These are phyloP conservation scores for Halophytophthora polymorphica DNA, from an alignment of 352 stramenopile species.

Conservation along the genomic window DNA sequence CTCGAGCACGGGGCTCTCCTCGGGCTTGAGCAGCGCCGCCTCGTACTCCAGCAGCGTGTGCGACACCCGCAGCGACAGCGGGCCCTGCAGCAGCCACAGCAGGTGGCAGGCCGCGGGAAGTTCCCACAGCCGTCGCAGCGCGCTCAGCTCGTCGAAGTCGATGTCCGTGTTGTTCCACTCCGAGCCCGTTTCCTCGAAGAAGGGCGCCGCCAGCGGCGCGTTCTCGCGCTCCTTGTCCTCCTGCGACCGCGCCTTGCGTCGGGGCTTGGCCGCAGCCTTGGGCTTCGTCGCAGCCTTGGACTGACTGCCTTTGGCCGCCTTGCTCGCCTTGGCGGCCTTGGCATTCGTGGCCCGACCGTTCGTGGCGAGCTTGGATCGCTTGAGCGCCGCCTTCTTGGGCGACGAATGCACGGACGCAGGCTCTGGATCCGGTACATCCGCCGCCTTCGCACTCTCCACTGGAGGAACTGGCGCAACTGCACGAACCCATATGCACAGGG, in stretches of 20 bases:
- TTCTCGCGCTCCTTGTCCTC: constrained; percentile 63
- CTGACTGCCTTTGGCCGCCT: constrained; percentile 14
- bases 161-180: constrained; percentile 73
- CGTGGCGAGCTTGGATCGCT: constrained; percentile 23
- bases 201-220: constrained; percentile 45
- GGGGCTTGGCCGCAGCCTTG: constrained; percentile 35
- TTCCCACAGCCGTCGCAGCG: constrained; percentile 67
- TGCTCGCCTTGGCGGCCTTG: constrained; percentile 19
- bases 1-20: constrained; percentile 68
- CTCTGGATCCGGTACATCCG: neutral
- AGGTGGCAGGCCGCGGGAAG: constrained; percentile 79
- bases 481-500: no score
- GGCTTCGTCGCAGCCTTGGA: constrained; percentile 17
- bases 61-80: constrained; percentile 73
- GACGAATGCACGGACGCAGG: constrained; percentile 1
- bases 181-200: constrained; percentile 64
- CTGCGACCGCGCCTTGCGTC: constrained; percentile 55
- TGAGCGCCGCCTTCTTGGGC: constrained; percentile 20
- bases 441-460: neutral
- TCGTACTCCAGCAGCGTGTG: constrained; percentile 84
- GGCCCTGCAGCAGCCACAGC: constrained; percentile 79
- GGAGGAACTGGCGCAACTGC: no score
- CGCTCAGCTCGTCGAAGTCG: constrained; percentile 69
- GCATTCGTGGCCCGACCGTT: constrained; percentile 15
- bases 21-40: constrained; percentile 66